Evolutionary conservation across 2,329 filamentous ascomycete species (phyloP).

Genomic region (Coniella vitis): DNA sequence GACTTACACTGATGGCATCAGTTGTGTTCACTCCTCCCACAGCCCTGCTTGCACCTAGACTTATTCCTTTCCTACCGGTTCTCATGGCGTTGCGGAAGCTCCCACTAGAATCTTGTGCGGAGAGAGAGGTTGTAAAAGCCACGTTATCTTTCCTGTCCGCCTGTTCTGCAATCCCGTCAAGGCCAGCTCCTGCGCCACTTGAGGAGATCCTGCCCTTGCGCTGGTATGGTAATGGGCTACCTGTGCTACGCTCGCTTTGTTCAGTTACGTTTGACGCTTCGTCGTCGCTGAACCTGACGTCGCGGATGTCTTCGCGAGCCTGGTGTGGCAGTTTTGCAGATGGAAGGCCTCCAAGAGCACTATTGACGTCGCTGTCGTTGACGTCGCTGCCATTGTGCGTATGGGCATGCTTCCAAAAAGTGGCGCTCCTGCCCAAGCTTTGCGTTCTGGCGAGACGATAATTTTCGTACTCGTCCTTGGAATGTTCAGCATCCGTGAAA

Average conservation of each 20-base stretch:
- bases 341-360: slow-evolving; percentile 15
- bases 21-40: slow-evolving; percentile 30
- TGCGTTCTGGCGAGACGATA: slow-evolving; percentile 47
- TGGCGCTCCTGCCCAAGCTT: slow-evolving; percentile 34
- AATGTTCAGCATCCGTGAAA: slow-evolving; percentile 53
- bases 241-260: slow-evolving; percentile 8
- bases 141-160: neutral
- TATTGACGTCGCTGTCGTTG: slow-evolving; percentile 26
- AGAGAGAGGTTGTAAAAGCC: slow-evolving; percentile 22
- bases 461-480: slow-evolving; percentile 52
- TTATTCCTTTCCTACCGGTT: slow-evolving; percentile 28
- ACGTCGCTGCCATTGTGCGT: slow-evolving; percentile 14
- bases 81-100: slow-evolving; percentile 34
- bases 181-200: neutral
- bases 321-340: slow-evolving; percentile 11
- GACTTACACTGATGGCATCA: slow-evolving; percentile 18
- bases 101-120: slow-evolving; percentile 25
- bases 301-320: slow-evolving; percentile 12
- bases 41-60: slow-evolving; percentile 31
- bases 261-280: slow-evolving; percentile 9
- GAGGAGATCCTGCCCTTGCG: slow-evolving; percentile 1
- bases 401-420: slow-evolving; percentile 25
- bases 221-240: neutral
- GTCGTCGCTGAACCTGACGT: slow-evolving; percentile 13
- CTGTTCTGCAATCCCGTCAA: slow-evolving; percentile 5